Conservation (phyloP, 2,329 filamentous ascomycete species). For the Stagonosporopsis cucurbitacearum region DNA sequence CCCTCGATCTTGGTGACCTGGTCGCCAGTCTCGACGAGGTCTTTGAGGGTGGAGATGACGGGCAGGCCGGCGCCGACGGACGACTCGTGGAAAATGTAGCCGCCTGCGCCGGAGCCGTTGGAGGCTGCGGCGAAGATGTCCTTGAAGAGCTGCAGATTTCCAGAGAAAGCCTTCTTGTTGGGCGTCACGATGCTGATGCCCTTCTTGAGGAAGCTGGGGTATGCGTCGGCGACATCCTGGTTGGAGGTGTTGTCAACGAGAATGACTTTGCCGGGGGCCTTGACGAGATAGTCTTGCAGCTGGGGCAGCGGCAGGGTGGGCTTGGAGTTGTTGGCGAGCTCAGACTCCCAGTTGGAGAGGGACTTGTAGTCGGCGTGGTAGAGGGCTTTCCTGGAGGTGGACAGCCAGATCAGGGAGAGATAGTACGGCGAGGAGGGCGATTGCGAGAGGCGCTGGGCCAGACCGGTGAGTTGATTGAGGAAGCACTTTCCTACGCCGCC, state of each 20-base stretch:
- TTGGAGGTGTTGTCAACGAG: constrained; percentile 97
- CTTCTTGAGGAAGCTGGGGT: constrained; percentile 79
- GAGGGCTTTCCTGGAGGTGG: constrained; percentile 83
- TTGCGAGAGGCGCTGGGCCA: constrained; percentile 65
- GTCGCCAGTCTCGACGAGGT: constrained; percentile 93
- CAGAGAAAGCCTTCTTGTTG: constrained; percentile 98
- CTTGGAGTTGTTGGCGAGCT: constrained; percentile 68
- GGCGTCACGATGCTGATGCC: constrained; percentile 93
- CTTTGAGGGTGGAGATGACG: constrained; percentile 90
- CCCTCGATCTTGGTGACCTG: constrained; percentile 91
- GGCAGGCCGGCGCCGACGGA: constrained; percentile 93
- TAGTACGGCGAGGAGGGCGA: constrained; percentile 65
- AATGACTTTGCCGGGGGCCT: constrained; percentile 78
- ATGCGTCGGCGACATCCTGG: constrained; percentile 80
- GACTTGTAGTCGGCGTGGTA: constrained; percentile 75
- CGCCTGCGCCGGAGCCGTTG: constrained; percentile 66
- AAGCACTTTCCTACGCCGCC: constrained; percentile 94
- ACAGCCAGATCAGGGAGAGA: constrained; percentile 82
- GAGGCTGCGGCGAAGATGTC: constrained; percentile 80
- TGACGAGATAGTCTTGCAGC: constrained; percentile 77
- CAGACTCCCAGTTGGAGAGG: constrained; percentile 65
- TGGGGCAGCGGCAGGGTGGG: constrained; percentile 71
- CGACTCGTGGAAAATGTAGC: constrained; percentile 92
- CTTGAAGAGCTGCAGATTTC: constrained; percentile 80
- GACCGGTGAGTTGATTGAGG: constrained; percentile 76